phyloP scores from a whole-genome alignment of 345 rosid species.

The Eutrema heterophyllum region DNA sequence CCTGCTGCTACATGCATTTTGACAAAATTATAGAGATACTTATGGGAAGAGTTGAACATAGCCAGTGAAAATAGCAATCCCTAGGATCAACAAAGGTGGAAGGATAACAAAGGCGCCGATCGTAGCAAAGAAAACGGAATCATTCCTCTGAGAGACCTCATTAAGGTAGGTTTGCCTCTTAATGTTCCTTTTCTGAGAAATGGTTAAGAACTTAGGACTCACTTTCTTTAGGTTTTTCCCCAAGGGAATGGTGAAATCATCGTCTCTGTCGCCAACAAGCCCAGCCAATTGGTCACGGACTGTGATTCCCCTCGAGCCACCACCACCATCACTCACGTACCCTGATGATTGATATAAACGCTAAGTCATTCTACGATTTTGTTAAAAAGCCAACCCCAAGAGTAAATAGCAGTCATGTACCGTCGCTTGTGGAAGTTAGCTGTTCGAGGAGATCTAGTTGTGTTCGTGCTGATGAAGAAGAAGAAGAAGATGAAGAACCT shows the following conservation, averaged over 20 bases:
- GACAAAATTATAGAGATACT: background rate
- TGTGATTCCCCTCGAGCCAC: conserved; percentile 34
- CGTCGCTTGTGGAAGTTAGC: conserved; percentile 50
- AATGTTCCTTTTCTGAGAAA: conserved; percentile 91
- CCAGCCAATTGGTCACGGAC: conserved; percentile 67
- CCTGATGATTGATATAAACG: conserved; percentile 32
- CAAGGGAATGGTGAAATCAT: conserved; percentile 63
- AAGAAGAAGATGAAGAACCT: conserved; percentile 46
- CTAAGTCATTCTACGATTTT: background rate
- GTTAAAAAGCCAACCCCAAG: background rate
- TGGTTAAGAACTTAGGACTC: conserved; percentile 64
- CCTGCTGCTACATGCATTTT: conserved; percentile 1
- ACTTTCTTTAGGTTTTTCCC: conserved; percentile 82
- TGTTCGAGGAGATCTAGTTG: conserved; percentile 78
- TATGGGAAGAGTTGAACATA: conserved; percentile 93
- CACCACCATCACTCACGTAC: conserved; percentile 49
- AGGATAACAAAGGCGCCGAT: conserved; percentile 81
- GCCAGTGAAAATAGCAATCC: conserved; percentile 68
- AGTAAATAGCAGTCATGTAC: conserved; percentile 31
- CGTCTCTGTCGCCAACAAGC: conserved; percentile 64
- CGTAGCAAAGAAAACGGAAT: conserved; percentile 81
- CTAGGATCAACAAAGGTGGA: conserved; percentile 73
- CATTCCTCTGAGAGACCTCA: conserved; percentile 86
- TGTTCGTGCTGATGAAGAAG: conserved; percentile 55
- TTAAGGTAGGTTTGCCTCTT: conserved; percentile 70